A percentile compares a stretch with the other conserved stretches of the same genome.
phyloP scores from a whole-genome alignment of 257 asterid genomes.

The Hygrophila difformis region DNA sequence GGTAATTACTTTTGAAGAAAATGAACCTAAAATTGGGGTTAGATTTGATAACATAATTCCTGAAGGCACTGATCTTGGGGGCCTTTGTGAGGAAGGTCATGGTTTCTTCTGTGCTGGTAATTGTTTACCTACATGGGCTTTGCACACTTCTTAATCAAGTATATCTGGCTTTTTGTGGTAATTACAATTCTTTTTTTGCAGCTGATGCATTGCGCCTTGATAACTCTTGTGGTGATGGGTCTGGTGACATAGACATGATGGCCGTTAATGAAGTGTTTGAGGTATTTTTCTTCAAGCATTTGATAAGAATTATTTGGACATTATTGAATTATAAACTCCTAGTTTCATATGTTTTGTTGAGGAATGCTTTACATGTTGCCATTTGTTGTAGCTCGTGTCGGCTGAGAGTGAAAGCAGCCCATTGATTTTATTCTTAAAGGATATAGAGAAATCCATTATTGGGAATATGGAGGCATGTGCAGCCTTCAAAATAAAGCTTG shows the following conservation, averaged over 20 bases:
- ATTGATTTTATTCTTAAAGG: conserved; percentile 68
- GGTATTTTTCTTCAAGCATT: conserved; percentile 28
- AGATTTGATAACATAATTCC: conserved; percentile 77
- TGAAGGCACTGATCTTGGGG: conserved; percentile 90
- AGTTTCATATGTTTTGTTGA: background rate
- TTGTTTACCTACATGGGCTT: conserved; percentile 13
- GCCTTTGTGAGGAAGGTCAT: conserved; percentile 81
- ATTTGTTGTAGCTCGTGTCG: conserved; percentile 60
- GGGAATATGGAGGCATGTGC: conserved; percentile 66
- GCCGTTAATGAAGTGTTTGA: conserved; percentile 78
- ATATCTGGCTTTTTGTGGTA: background rate
- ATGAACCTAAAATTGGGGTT: conserved; percentile 83
- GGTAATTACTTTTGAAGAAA: conserved; percentile 86
- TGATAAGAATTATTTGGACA: too few species aligned
- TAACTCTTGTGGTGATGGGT: conserved; percentile 50
- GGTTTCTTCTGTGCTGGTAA: conserved; percentile 89
- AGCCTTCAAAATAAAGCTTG: conserved; percentile 67
- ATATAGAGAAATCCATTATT: conserved; percentile 69
- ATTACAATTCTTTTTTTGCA: conserved; percentile 29
- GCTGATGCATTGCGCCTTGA: conserved; percentile 79
- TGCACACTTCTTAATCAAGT: background rate
- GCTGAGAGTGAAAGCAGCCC: conserved; percentile 56
- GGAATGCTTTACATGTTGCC: conserved; percentile 1
- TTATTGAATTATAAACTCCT: too few species aligned
- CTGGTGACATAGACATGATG: conserved; percentile 61